These are phyloP conservation scores for Chalciporus pseudorubinellus DNA, from an alignment of 768 basidiomycete genomes.

Conservation along the genomic window DNA sequence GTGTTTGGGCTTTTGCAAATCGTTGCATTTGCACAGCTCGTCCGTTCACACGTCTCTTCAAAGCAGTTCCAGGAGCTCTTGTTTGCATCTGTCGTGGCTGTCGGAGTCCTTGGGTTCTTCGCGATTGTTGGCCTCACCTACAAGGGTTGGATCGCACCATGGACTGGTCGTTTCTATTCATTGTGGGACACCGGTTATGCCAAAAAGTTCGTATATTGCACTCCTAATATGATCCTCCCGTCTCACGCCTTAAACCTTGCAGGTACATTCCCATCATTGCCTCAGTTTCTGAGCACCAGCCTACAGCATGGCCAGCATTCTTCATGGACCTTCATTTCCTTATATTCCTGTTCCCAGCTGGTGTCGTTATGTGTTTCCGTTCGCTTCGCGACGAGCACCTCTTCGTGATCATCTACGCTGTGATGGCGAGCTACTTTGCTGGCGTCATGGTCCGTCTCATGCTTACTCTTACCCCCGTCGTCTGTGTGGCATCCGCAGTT, in stretches of 20 bases:
- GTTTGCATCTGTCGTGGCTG: conserved; percentile 60
- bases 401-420: conserved; percentile 97
- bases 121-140: conserved; percentile 83
- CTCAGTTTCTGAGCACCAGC: conserved; percentile 98
- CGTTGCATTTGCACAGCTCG: conserved; percentile 87
- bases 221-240: background rate
- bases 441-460: conserved; percentile 99
- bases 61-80: conserved; percentile 90
- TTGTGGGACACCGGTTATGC: conserved; percentile 99
- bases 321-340: conserved; percentile 99
- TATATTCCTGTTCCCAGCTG: conserved; percentile 96
- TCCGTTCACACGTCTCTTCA: conserved; percentile 84
- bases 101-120: conserved; percentile 67
- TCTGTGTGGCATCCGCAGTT: conserved; percentile 90
- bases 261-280: conserved; percentile 98
- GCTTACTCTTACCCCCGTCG: conserved; percentile 95
- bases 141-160: conserved; percentile 94
- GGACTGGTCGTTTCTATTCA: conserved; percentile 99
- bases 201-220: conserved; percentile 66
- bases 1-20: conserved; percentile 97
- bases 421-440: conserved; percentile 96
- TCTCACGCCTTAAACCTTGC: conserved; percentile 6
- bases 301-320: conserved; percentile 99
- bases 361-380: conserved; percentile 91
- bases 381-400: conserved; percentile 94